These are phyloP conservation scores for Aspergillus nomiae DNA, from an alignment of 2,329 filamentous ascomycete genomes.

Conservation along the genomic window DNA sequence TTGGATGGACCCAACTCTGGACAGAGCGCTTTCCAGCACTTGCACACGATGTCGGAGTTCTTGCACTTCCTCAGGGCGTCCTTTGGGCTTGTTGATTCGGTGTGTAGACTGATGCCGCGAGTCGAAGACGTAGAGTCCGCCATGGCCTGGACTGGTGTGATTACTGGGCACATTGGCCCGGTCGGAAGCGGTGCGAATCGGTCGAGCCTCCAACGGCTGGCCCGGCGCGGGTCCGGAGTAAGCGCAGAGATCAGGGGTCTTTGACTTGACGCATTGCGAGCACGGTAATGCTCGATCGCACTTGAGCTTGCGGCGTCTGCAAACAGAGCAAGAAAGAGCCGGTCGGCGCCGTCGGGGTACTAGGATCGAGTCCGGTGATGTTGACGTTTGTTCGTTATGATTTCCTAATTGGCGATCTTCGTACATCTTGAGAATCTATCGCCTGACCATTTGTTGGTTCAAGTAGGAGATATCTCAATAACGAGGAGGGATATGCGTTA, in stretches of 20 bases:
- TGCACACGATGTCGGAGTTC: slow-evolving; percentile 32
- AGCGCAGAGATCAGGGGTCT: slow-evolving; percentile 54
- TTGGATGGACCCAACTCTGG: slow-evolving; percentile 21
- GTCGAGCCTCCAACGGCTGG: slow-evolving; percentile 9
- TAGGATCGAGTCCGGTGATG: slow-evolving; percentile 14
- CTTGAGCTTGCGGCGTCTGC: slow-evolving; percentile 74
- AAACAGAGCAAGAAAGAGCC: slow-evolving; percentile 70
- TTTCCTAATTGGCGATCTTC: background rate
- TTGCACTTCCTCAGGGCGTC: slow-evolving; percentile 30
- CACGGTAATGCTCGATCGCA: slow-evolving; percentile 76
- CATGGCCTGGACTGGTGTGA: slow-evolving; percentile 18
- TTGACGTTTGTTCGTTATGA: background rate
- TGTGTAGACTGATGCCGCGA: slow-evolving; percentile 28
- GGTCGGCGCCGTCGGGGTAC: slow-evolving; percentile 60
- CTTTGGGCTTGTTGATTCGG: slow-evolving; percentile 27
- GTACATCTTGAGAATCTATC: slow-evolving; percentile 3
- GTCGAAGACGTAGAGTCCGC: slow-evolving; percentile 37
- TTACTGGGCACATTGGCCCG: slow-evolving; percentile 9
- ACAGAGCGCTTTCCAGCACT: slow-evolving; percentile 30
- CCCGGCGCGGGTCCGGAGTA: slow-evolving; percentile 43
- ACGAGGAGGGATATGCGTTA: background rate
- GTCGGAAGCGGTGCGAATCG: slow-evolving; percentile 8
- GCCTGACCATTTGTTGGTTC: background rate
- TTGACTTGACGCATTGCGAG: slow-evolving; percentile 58
- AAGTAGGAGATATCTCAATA: background rate